Conservation (phyloP, 2,329 filamentous ascomycete species). For the Penicillium sp. region DNA sequence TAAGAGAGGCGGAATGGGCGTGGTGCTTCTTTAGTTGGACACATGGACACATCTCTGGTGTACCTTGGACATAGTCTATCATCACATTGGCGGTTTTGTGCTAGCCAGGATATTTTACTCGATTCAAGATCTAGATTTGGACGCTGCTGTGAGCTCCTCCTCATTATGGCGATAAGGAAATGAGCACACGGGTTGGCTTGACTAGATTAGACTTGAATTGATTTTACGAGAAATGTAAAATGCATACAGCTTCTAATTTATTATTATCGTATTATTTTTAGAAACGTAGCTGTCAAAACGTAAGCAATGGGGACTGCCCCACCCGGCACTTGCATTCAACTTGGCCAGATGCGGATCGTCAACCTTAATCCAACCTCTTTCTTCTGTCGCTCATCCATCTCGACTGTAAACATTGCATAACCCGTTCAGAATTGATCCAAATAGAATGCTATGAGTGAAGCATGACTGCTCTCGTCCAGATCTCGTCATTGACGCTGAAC, state of each 20-base stretch:
- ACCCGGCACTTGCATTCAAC: background rate
- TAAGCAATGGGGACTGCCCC: background rate
- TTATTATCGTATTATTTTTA: too few species aligned
- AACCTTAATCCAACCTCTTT: constrained; percentile 9
- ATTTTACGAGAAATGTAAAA: too few species aligned
- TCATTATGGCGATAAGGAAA: background rate
- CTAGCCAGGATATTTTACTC: background rate
- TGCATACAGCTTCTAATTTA: too few species aligned
- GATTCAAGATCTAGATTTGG: background rate
- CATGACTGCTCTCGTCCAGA: background rate
- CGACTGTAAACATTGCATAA: background rate
- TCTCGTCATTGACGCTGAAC: background rate
- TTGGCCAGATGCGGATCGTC: constrained; percentile 1
- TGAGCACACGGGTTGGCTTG: too few species aligned
- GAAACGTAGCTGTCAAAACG: background rate
- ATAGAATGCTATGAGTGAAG: background rate
- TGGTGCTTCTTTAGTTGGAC: constrained; percentile 67
- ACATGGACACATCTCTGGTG: background rate
- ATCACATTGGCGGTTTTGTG: background rate
- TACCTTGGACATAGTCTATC: background rate
- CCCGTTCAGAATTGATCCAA: background rate
- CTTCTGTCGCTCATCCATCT: background rate
- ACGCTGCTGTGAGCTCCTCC: background rate
- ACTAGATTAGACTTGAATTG: background rate
- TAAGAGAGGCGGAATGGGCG: constrained; percentile 78